Conservation (phyloP, 495 filamentous ascomycete species). For the Hypoxylon intermedium region DNA sequence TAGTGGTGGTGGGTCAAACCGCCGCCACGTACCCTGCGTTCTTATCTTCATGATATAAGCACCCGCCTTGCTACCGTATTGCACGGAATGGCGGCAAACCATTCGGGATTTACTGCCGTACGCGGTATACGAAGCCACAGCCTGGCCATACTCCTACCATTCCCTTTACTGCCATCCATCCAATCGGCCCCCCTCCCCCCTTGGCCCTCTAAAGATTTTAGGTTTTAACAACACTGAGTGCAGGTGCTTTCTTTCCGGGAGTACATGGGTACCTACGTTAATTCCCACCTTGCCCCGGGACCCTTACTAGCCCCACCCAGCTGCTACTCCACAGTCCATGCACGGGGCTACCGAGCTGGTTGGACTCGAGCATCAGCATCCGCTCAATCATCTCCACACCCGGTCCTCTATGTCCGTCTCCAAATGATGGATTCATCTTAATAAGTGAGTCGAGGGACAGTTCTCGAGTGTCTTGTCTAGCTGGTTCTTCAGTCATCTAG, state of each 20-base stretch:
- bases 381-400: constrained; percentile 25
- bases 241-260: background rate
- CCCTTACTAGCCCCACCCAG: constrained; percentile 20
- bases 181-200: background rate
- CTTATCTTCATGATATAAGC: background rate
- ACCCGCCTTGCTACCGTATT: no score
- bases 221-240: no score
- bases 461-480: constrained; percentile 26
- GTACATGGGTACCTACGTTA: background rate
- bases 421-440: constrained; percentile 18
- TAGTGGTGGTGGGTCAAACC: constrained; percentile 37
- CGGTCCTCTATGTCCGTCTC: constrained; percentile 32
- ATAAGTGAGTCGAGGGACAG: constrained; percentile 24
- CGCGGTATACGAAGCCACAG: constrained; percentile 5
- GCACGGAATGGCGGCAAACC: background rate
- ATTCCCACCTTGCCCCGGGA: constrained; percentile 10
- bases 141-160: background rate
- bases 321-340: constrained; percentile 35
- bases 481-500: constrained; percentile 51
- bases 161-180: no score
- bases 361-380: no score
- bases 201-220: no score
- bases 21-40: constrained; percentile 26
- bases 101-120: constrained; percentile 13
- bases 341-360: constrained; percentile 29